These are phyloP conservation scores for Echeveria elegans DNA, from an alignment of 164 flowering plant species.

Conservation along the genomic window DNA sequence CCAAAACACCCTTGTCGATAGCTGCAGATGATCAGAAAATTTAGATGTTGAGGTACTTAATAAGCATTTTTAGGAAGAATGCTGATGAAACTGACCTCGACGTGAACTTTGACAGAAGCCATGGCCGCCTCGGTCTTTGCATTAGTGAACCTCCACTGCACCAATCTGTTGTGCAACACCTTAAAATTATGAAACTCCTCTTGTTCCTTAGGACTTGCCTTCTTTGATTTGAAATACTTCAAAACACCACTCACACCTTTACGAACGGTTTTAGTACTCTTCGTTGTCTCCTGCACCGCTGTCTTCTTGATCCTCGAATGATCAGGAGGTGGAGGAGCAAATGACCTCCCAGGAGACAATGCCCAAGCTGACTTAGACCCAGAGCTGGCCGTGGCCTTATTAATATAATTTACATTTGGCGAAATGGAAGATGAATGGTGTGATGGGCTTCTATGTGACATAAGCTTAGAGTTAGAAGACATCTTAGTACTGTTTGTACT, in stretches of 20 bases:
- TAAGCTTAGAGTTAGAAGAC: background rate
- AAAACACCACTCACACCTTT: constrained; percentile 35
- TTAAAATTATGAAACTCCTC: constrained; percentile 38
- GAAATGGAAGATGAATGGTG: background rate
- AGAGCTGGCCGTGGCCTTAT: background rate
- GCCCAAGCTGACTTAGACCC: constrained; percentile 53
- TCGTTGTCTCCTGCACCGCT: background rate
- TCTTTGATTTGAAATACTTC: constrained; percentile 48
- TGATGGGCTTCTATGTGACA: background rate
- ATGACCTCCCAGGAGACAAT: constrained; percentile 50
- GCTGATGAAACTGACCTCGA: constrained; percentile 51
- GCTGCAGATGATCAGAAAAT: background rate
- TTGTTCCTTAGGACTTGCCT: constrained; percentile 22
- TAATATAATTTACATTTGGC: background rate
- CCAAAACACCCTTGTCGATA: background rate
- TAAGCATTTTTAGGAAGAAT: no score
- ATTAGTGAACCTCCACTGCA: constrained; percentile 74
- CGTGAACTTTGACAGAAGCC: constrained; percentile 19
- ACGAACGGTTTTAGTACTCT: background rate
- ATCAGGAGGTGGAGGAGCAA: background rate
- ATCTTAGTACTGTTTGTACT: no score
- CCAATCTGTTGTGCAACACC: constrained; percentile 35
- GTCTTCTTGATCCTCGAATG: background rate
- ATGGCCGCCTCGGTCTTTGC: constrained; percentile 44
- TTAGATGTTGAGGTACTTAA: no score